A percentile compares a stretch with the other conserved stretches of the same genome.
Evolutionary conservation across 306 rosid genomes (phyloP).

Genomic region (Myrica gale): DNA sequence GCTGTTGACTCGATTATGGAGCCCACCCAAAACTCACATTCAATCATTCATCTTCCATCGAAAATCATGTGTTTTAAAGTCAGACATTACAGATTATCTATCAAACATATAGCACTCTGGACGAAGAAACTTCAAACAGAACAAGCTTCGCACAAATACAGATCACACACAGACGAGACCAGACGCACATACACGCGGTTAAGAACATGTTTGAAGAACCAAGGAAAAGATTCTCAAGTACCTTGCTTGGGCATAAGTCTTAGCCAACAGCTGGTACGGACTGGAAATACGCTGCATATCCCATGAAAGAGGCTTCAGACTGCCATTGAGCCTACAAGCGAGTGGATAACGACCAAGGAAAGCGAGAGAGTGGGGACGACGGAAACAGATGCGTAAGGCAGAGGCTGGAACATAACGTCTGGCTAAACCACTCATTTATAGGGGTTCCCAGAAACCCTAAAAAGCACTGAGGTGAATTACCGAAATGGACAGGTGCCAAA

Average conservation of each 20-base stretch:
- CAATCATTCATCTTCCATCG: not conserved
- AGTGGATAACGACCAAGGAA: not conserved
- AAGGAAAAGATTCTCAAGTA: not conserved
- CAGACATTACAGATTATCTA: not conserved
- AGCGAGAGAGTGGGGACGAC: not conserved
- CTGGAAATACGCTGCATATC: not conserved
- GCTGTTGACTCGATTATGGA: constrained; percentile 76
- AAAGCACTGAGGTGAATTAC: not conserved
- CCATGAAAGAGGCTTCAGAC: not conserved
- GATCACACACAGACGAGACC: not conserved
- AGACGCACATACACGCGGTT: not conserved
- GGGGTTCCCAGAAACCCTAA: constrained; percentile 7
- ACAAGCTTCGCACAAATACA: not conserved
- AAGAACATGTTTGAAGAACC: not conserved
- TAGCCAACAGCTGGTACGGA: not conserved
- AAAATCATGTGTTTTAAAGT: not conserved
- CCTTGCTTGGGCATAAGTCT: not conserved
- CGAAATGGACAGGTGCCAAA: not conserved
- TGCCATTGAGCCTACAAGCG: not conserved
- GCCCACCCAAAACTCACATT: constrained; percentile 26
- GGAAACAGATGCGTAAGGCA: not conserved
- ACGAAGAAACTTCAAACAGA: not conserved
- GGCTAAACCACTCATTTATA: not conserved
- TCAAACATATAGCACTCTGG: not conserved
- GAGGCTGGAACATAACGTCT: not conserved